Conservation (phyloP, 2,329 filamentous ascomycete species). For the Orbilia brochopaga region DNA sequence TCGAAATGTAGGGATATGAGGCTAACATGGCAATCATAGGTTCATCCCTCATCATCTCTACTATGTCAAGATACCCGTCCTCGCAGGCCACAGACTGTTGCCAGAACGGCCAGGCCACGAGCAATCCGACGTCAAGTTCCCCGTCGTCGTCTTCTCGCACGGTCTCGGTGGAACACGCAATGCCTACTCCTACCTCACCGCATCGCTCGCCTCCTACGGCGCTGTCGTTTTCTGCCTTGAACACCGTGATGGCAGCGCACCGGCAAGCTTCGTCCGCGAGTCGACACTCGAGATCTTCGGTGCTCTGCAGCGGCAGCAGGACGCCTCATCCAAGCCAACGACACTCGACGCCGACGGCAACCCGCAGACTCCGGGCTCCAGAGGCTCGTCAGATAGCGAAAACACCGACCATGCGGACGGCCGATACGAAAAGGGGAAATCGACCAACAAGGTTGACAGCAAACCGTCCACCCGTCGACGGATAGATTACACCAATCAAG, state of each 20-base stretch:
- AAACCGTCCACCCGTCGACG: background rate
- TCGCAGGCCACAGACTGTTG: constrained; percentile 65
- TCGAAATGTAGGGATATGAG: constrained; percentile 10
- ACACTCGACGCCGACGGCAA: background rate
- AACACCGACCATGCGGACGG: background rate
- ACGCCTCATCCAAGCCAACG: background rate
- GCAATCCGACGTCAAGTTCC: constrained; percentile 66
- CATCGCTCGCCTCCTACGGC: constrained; percentile 81
- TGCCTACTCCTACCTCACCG: constrained; percentile 82
- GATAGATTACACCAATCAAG: background rate
- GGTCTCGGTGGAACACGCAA: constrained; percentile 81
- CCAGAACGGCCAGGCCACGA: constrained; percentile 60
- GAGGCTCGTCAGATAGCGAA: background rate
- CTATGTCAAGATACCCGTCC: constrained; percentile 73
- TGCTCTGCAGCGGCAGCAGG: background rate
- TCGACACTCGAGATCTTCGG: background rate
- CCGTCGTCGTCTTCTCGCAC: constrained; percentile 84
- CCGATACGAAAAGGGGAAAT: background rate
- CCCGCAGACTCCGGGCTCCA: constrained; percentile 1
- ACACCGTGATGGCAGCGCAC: constrained; percentile 80
- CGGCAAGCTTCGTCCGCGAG: constrained; percentile 70
- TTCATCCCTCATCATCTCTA: constrained; percentile 74
- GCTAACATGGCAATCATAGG: constrained; percentile 57
- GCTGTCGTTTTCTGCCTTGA: constrained; percentile 81
- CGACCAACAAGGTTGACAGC: background rate